Conservation (phyloP, 768 basidiomycete genomes). For the Mycena latifolia region DNA sequence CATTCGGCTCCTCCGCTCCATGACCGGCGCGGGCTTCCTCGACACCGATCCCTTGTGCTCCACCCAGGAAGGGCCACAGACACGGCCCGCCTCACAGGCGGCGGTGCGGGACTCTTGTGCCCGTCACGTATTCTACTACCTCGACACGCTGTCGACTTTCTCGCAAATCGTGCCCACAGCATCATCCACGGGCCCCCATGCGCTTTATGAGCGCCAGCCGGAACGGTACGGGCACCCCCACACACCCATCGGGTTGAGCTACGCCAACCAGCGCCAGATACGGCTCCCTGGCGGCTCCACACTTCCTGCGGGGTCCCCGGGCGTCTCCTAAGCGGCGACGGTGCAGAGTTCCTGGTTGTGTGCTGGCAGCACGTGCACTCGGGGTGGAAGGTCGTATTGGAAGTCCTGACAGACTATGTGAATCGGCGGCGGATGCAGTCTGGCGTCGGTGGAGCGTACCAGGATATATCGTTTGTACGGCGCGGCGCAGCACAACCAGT, state of each 20-base stretch:
- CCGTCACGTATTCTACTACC: slow-evolving; percentile 80
- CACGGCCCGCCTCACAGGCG: slow-evolving; percentile 35
- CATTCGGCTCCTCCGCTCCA: slow-evolving; percentile 77
- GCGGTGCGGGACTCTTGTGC: slow-evolving; percentile 72
- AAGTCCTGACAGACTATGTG: slow-evolving; percentile 83
- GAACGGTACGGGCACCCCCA: slow-evolving; percentile 69
- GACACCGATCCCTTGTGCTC: slow-evolving; percentile 78
- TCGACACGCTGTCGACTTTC: slow-evolving; percentile 78
- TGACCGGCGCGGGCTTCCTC: slow-evolving; percentile 83
- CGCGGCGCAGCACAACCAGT: slow-evolving; percentile 50
- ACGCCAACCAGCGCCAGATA: slow-evolving; percentile 75
- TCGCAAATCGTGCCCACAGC: slow-evolving; percentile 78
- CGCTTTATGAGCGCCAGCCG: slow-evolving; percentile 77
- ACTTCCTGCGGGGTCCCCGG: slow-evolving; percentile 78
- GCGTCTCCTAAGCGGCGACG: slow-evolving; percentile 78
- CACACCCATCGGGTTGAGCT: slow-evolving; percentile 63
- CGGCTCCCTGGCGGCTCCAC: slow-evolving; percentile 82
- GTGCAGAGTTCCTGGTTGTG: slow-evolving; percentile 76
- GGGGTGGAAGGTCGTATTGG: slow-evolving; percentile 89
- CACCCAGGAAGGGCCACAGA: slow-evolving; percentile 41
- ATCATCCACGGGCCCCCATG: slow-evolving; percentile 74
- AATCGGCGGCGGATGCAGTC: slow-evolving; percentile 64
- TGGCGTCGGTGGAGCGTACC: slow-evolving; percentile 56
- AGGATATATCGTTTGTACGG: slow-evolving; percentile 67
- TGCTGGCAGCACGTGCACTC: slow-evolving; percentile 87